These are phyloP conservation scores for Linnemannia schmuckeri DNA, from an alignment of 192 early-diverging fungal species.

Conservation along the genomic window DNA sequence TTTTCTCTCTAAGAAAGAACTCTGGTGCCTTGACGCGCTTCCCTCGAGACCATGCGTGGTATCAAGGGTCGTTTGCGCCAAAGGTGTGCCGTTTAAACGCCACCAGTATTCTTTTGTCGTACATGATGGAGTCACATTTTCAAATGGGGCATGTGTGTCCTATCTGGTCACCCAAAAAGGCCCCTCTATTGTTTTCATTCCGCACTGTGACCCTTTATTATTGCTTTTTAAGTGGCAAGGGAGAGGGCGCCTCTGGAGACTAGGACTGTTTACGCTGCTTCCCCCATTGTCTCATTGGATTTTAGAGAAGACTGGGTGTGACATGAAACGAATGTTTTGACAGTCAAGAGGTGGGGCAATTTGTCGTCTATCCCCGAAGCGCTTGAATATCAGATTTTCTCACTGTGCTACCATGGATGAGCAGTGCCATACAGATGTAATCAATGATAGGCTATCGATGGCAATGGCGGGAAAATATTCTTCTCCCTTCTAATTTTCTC, in stretches of 20 bases:
- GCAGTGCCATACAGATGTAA: too few species aligned
- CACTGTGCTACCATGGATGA: background rate
- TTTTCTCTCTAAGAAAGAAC: background rate
- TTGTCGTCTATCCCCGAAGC: background rate
- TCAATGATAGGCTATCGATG: too few species aligned
- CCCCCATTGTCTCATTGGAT: background rate
- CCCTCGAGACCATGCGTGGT: background rate
- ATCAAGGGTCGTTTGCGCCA: background rate
- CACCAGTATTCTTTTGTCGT: background rate
- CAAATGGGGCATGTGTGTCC: background rate
- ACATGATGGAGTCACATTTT: background rate
- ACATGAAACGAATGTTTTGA: background rate
- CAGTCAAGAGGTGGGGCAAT: background rate
- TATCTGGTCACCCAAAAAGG: background rate
- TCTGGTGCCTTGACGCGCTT: background rate
- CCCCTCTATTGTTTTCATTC: background rate
- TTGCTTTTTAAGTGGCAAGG: background rate
- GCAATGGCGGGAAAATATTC: background rate
- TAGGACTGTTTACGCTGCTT: background rate
- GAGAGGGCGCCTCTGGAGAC: background rate
- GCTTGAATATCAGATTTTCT: background rate
- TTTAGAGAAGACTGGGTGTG: background rate
- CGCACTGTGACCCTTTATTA: background rate
- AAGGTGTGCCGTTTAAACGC: background rate
- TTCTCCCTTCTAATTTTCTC: background rate